Base-by-base conservation (phyloP, 805 yeast species). In the Spathaspora gorwiae region DNA sequence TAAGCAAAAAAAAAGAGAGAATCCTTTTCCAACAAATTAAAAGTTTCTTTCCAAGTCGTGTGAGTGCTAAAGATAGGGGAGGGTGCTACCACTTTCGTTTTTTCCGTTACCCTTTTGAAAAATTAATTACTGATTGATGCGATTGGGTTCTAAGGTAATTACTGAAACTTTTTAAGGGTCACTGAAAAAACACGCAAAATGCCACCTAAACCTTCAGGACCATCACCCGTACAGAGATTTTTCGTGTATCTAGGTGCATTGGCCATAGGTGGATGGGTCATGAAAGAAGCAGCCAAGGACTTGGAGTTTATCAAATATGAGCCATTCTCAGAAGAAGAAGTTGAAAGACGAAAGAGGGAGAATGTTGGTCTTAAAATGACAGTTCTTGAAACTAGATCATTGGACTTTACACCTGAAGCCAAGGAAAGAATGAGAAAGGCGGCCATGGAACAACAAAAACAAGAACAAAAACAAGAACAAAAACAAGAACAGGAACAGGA, bases 331-430 rank as follows among this genome's bases (percentile, higher is more conserved):
- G 59, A 60, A 10, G 75, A 69, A 46, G 76, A 71, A 52, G 50
- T 70, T 19, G 72, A 67, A 46, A 47, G 62, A 37, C 54, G 75
- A 42, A 61, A 60, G 49, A 52, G 53, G 40, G 74, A 70, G 38
- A 57, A 64, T 27, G 46, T 58, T 7, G 63, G 67, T 2, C 41
- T 67, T 31, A 38, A 49, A 26, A 61, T 71, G 53, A 61, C 51
- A 30, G 57, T 62, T 6, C 51, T 60, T 39, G 73, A 70, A 10
- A 52, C 66, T 6, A 48, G 70, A 27, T 68, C 75, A 1, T 59
- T 71, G 55, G 70, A 70, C 10, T 70, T 66, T 45, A 71, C 68
- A 1, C 73, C 74, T 0, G 75, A 71, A 44, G 76, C 75, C 6
- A 66, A 70, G 50, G 66, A 59, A 46, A 50, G 69, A 39, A 54